Conservation (phyloP, 169 alveolate species). For the Theileria equi region DNA sequence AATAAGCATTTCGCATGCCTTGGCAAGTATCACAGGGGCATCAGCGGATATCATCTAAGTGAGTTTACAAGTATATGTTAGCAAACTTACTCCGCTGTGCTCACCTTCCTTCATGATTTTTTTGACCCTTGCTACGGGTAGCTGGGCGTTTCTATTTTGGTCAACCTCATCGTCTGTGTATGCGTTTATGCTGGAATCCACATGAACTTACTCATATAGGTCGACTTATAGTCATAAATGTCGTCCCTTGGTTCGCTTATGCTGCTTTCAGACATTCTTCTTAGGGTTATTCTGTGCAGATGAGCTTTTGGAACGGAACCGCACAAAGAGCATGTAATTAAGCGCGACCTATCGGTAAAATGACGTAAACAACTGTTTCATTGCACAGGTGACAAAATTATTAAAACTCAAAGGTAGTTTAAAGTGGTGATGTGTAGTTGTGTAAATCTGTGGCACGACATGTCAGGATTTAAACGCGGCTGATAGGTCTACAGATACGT, state of each 20-base stretch:
- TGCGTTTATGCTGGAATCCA: slow-evolving; percentile 81
- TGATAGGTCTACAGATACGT: too few relatives aligned
- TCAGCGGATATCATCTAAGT: slow-evolving; percentile 91
- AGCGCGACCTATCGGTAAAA: neutral
- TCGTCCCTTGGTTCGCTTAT: slow-evolving; percentile 91
- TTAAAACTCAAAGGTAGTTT: too few relatives aligned
- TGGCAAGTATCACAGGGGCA: slow-evolving; percentile 93
- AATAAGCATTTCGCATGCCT: slow-evolving; percentile 94
- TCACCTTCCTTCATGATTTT: slow-evolving; percentile 95
- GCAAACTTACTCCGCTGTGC: slow-evolving; percentile 81
- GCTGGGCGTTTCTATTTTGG: slow-evolving; percentile 62
- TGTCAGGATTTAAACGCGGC: neutral
- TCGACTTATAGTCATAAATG: slow-evolving; percentile 92
- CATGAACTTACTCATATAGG: slow-evolving; percentile 88
- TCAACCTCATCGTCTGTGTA: slow-evolving; percentile 77
- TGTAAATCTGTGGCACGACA: too few relatives aligned
- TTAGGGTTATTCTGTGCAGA: too few relatives aligned
- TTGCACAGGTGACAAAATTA: neutral
- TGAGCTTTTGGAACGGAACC: slow-evolving; percentile 82
- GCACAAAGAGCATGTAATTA: neutral
- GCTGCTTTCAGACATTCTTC: slow-evolving; percentile 90
- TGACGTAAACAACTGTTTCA: neutral
- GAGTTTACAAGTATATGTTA: neutral
- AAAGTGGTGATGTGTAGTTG: neutral
- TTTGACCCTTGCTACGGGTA: slow-evolving; percentile 93